phyloP scores from a whole-genome alignment of 495 filamentous ascomycete genomes.

The Penicillium pulvis region DNA sequence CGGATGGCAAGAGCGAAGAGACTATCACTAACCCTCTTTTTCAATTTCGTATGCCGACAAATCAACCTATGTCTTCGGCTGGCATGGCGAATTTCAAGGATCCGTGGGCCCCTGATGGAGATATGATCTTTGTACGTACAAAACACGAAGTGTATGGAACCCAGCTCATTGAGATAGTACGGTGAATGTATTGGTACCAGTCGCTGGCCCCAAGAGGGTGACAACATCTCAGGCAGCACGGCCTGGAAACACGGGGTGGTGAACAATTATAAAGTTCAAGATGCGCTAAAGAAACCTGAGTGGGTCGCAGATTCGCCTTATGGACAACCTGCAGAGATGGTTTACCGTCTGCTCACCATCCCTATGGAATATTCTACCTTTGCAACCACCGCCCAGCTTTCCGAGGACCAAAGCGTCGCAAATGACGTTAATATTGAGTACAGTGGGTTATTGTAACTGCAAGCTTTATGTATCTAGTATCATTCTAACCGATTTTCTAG shows the following conservation, averaged over 20 bases:
- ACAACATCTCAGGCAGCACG: slow-evolving; percentile 1
- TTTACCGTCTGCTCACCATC: slow-evolving; percentile 14
- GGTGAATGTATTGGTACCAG: slow-evolving; percentile 14
- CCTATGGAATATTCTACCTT: slow-evolving; percentile 29
- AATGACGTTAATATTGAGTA: slow-evolving; percentile 39
- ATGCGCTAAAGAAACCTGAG: slow-evolving; percentile 2
- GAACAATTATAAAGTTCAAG: slow-evolving; percentile 15
- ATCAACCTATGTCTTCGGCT: slow-evolving; percentile 9
- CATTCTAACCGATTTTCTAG: slow-evolving; percentile 20
- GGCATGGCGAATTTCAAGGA: slow-evolving; percentile 7
- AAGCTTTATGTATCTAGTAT: not conserved
- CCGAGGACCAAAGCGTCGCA: slow-evolving; percentile 5
- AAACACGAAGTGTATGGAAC: not conserved
- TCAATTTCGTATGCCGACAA: slow-evolving; percentile 13
- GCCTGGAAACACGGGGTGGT: slow-evolving; percentile 13
- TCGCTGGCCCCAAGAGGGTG: slow-evolving; percentile 12
- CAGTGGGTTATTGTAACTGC: slow-evolving; percentile 2
- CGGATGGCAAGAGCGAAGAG: slow-evolving; percentile 18
- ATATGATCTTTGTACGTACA: slow-evolving; percentile 6
- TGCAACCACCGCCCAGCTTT: slow-evolving; percentile 30
- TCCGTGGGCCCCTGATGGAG: slow-evolving; percentile 4
- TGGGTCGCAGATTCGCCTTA: not conserved
- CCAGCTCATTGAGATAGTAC: slow-evolving; percentile 8
- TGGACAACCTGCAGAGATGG: slow-evolving; percentile 15
- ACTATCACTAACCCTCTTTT: slow-evolving; percentile 30